phyloP scores from a whole-genome alignment of 75 land plant species.

The Pinus albicaulis region DNA sequence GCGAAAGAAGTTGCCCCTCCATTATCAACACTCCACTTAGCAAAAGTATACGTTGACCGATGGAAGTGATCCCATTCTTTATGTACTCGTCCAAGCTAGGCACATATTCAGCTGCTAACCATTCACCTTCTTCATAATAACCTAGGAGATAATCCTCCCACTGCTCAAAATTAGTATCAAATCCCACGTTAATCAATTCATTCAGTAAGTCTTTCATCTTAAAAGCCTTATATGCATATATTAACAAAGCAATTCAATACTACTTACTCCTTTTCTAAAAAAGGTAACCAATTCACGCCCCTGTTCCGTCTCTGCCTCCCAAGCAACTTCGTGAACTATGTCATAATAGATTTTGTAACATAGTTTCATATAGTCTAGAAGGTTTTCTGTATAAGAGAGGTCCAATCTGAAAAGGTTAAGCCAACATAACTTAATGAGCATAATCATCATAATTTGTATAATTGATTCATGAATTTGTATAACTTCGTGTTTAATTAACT shows the following conservation, averaged over 20 bases:
- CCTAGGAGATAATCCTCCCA: conserved; percentile 42
- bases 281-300: conserved; percentile 10
- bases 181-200: not conserved
- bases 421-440: not conserved
- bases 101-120: conserved; percentile 27
- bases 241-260: not conserved
- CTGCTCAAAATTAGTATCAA: conserved; percentile 8
- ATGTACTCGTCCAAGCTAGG: conserved; percentile 53
- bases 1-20: conserved; percentile 7
- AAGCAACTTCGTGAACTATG: conserved; percentile 24
- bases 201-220: no score
- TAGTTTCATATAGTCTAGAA: conserved; percentile 30
- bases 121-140: conserved; percentile 38
- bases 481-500: no score
- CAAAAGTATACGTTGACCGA: conserved; percentile 16
- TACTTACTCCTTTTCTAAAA: conserved; percentile 17
- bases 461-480: no score
- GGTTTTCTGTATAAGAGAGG: not conserved
- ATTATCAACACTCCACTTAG: conserved; percentile 23
- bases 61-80: conserved; percentile 27
- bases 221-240: not conserved
- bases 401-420: not conserved
- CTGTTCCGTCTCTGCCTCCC: conserved; percentile 16
- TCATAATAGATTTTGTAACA: conserved; percentile 13
- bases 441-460: no score